phyloP scores from a whole-genome alignment of 345 rosid genomes.

The Eucalyptus decipiens region DNA sequence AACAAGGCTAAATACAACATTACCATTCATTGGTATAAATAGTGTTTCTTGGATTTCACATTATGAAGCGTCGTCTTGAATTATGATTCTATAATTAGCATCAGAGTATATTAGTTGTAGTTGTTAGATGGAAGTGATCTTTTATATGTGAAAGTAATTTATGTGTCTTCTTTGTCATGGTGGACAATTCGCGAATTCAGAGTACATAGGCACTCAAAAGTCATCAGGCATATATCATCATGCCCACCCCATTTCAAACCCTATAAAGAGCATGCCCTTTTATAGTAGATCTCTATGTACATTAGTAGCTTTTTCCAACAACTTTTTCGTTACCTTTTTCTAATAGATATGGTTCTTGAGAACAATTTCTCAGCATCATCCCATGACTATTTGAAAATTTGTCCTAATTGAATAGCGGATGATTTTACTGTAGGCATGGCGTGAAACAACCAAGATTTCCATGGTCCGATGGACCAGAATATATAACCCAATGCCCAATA shows the following conservation, averaged over 20 bases:
- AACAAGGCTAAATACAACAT: conserved; percentile 6
- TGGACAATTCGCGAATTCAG: not conserved
- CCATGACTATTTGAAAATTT: not conserved
- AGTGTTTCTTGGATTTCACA: not conserved
- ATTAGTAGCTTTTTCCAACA: not conserved
- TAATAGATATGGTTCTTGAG: not conserved
- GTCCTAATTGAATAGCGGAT: not conserved
- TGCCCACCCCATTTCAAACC: not conserved
- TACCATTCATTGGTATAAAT: conserved; percentile 19
- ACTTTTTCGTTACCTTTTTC: not conserved
- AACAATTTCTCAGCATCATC: not conserved
- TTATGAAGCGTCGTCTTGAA: not conserved
- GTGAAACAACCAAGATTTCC: conserved; percentile 23
- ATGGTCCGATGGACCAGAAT: conserved; percentile 40
- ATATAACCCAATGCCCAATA: conserved; percentile 26
- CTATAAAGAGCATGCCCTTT: not conserved
- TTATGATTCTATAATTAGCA: not conserved
- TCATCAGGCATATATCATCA: not conserved
- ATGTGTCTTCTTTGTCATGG: not conserved
- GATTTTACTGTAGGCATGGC: conserved; percentile 15
- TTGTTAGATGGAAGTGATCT: not conserved
- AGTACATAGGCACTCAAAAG: not conserved
- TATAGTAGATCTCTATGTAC: not conserved
- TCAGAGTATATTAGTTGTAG: not conserved
- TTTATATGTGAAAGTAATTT: not conserved